phyloP scores from a whole-genome alignment of 1,139 yeast species.

The Candida glucosophila region DNA sequence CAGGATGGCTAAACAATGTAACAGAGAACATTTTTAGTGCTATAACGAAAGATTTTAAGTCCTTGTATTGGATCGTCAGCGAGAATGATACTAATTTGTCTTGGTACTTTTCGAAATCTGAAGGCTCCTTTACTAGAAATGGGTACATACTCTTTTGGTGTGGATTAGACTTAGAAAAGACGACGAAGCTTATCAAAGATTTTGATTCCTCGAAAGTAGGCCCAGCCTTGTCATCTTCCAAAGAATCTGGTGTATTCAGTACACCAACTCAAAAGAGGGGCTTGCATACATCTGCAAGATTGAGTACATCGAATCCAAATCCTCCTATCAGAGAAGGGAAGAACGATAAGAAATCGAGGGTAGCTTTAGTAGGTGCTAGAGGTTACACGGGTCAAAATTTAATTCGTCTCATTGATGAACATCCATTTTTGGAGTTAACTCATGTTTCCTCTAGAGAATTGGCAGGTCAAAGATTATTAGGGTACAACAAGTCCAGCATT shows the following conservation, averaged over 20 bases:
- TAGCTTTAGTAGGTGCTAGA: slow-evolving; percentile 96
- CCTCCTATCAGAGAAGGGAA: slow-evolving; percentile 61
- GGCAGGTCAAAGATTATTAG: slow-evolving; percentile 76
- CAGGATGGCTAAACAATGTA: slow-evolving; percentile 96
- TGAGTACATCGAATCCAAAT: slow-evolving; percentile 47
- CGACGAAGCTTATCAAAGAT: slow-evolving; percentile 54
- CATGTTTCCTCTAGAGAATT: slow-evolving; percentile 96
- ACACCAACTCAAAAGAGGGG: slow-evolving; percentile 34
- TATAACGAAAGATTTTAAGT: slow-evolving; percentile 61
- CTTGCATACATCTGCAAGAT: slow-evolving; percentile 15
- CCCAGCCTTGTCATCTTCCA: slow-evolving; percentile 29
- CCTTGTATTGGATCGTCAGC: slow-evolving; percentile 80
- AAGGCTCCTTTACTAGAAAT: slow-evolving; percentile 85
- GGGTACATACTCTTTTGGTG: slow-evolving; percentile 94
- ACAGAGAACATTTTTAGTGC: slow-evolving; percentile 90
- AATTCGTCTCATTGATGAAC: slow-evolving; percentile 76
- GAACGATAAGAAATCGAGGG: slow-evolving; percentile 53
- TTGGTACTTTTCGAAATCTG: slow-evolving; percentile 90
- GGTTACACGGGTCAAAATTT: slow-evolving; percentile 95
- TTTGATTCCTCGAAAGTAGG: slow-evolving; percentile 42
- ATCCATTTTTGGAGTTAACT: slow-evolving; percentile 78
- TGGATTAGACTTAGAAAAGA: slow-evolving; percentile 64
- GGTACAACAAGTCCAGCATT: slow-evolving; percentile 75
- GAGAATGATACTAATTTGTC: slow-evolving; percentile 87
- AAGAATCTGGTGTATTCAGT: slow-evolving; percentile 34